Conservation (phyloP, 331 rosid species). For the Prunus yedoensis region DNA sequence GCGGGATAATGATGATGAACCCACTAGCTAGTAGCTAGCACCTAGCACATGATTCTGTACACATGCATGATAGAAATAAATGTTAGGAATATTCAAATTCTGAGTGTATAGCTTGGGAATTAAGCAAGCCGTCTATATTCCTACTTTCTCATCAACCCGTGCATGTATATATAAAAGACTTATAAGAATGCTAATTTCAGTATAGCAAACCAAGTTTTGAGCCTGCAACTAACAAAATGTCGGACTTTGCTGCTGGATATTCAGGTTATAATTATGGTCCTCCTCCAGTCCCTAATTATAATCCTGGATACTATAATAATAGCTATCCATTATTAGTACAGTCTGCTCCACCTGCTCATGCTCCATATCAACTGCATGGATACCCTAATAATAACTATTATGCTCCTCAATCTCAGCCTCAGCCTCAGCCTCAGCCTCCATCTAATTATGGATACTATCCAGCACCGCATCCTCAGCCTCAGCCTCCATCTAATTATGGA, state of each 20-base stretch:
- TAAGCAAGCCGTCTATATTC: neutral
- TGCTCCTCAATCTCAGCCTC: neutral
- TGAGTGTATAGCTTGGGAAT: neutral
- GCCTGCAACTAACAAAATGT: neutral
- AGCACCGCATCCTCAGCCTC: too few relatives aligned
- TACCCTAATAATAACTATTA: neutral
- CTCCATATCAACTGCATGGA: neutral
- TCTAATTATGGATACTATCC: too few relatives aligned
- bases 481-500: too few relatives aligned
- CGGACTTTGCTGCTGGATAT: slow-evolving; percentile 8
- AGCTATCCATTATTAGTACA: neutral
- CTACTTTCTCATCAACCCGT: neutral
- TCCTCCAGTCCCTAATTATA: slow-evolving; percentile 5
- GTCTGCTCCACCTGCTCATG: slow-evolving; percentile 7
- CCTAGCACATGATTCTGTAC: too few relatives aligned
- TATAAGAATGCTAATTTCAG: too few relatives aligned
- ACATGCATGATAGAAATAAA: too few relatives aligned
- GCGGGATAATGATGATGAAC: too few relatives aligned
- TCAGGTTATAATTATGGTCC: neutral
- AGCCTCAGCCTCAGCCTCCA: too few relatives aligned
- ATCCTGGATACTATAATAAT: neutral
- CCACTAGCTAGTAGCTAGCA: too few relatives aligned
- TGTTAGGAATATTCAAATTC: too few relatives aligned
- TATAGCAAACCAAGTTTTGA: neutral
- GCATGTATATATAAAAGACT: too few relatives aligned